Evolutionary conservation across 768 basidiomycete genomes (phyloP).

Genomic region (Sporobolomyces phaffii): DNA sequence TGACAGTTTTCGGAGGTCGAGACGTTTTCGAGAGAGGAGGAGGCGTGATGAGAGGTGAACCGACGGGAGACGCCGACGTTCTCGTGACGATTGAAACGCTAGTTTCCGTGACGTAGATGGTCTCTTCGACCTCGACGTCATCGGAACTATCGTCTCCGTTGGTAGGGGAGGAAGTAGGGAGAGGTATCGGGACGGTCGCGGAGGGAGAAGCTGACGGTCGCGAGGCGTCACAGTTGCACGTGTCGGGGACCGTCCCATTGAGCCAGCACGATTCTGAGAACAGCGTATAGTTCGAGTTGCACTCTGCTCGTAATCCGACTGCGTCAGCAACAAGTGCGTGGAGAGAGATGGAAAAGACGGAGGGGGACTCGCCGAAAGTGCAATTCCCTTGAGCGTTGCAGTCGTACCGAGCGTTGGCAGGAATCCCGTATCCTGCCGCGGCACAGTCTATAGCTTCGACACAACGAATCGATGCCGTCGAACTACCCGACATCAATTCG

Average conservation of each 20-base stretch:
- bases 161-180: not conserved
- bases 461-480: not conserved
- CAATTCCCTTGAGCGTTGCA: slow-evolving; percentile 8
- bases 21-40: not conserved
- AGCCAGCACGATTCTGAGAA: slow-evolving; percentile 8
- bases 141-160: not conserved
- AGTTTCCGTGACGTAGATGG: slow-evolving; percentile 1
- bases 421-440: slow-evolving; percentile 1
- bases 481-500: slow-evolving; percentile 2
- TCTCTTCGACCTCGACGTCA: not conserved
- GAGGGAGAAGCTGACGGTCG: no score
- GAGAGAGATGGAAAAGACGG: not conserved
- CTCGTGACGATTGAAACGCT: not conserved
- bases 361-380: not conserved
- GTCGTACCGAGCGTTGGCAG: slow-evolving; percentile 1
- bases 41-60: not conserved
- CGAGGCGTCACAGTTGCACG: not conserved
- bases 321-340: not conserved
- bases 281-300: slow-evolving; percentile 2
- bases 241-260: not conserved
- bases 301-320: no score
- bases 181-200: no score
- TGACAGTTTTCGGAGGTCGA: not conserved
- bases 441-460: not conserved
- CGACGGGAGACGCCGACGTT: not conserved